A percentile compares a stretch with the other conserved stretches of the same genome.
These are phyloP conservation scores for Cutaneotrichosporon spelunceum DNA, from an alignment of 1,284 basidiomycete genomes.

Conservation along the genomic window DNA sequence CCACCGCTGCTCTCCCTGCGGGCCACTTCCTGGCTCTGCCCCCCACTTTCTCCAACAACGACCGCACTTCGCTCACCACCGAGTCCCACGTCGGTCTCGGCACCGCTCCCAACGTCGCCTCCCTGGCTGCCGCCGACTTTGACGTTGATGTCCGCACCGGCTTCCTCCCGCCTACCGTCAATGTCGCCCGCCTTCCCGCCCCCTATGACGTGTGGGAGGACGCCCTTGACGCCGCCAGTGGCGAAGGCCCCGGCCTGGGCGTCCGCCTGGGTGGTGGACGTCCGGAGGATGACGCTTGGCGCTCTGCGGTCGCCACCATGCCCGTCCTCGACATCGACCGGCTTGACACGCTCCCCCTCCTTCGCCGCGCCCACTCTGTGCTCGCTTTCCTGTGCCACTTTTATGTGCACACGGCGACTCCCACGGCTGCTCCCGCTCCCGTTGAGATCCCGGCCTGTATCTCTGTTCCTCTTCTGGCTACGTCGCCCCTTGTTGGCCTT, in stretches of 20 bases:
- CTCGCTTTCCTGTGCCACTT: slow-evolving; percentile 83
- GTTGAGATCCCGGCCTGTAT: slow-evolving; percentile 63
- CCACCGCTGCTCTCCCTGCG: slow-evolving; percentile 49
- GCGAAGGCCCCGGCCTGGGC: slow-evolving; percentile 49
- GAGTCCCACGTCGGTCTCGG: slow-evolving; percentile 40
- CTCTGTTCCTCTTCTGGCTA: slow-evolving; percentile 72
- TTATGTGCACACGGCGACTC: slow-evolving; percentile 68
- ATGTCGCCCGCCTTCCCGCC: slow-evolving; percentile 61
- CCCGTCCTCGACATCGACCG: slow-evolving; percentile 59
- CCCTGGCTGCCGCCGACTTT: slow-evolving; percentile 88
- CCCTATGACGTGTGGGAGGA: slow-evolving; percentile 71
- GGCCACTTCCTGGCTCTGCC: slow-evolving; percentile 67
- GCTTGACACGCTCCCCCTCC: slow-evolving; percentile 61
- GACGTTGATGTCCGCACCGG: slow-evolving; percentile 89
- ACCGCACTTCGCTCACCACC: slow-evolving; percentile 38
- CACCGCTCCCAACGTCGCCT: slow-evolving; percentile 66
- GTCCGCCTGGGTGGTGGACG: slow-evolving; percentile 59
- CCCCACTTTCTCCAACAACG: slow-evolving; percentile 46
- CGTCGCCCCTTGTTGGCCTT: slow-evolving; percentile 71
- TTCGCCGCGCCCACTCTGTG: slow-evolving; percentile 80
- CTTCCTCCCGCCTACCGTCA: slow-evolving; percentile 81
- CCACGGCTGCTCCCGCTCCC: slow-evolving; percentile 22
- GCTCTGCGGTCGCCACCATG: slow-evolving; percentile 64
- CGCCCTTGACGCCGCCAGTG: slow-evolving; percentile 55
- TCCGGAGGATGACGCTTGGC: slow-evolving; percentile 62